Evolutionary conservation across 108 stramenopile genomes (phyloP), one percentile per base, ranked within the genome.

Genomic region (Skeletonema grethae): DNA sequence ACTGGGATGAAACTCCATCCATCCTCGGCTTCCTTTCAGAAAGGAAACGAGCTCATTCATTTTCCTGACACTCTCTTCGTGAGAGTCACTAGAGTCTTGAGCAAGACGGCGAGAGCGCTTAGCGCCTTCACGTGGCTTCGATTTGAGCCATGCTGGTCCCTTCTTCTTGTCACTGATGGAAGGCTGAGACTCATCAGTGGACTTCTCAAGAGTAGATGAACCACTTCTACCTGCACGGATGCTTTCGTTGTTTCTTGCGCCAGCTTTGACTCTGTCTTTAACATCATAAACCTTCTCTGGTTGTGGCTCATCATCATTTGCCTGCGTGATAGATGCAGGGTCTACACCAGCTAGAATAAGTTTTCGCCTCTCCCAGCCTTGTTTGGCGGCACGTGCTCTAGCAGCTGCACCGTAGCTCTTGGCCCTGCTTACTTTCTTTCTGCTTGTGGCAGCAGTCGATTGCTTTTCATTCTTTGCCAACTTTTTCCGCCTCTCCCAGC

Each of bases 1-100:
- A 1, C 72, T 73, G 12, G 79, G 79, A 36, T 74, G 79, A 55
- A 80, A 80, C 53, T 80, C 79, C 63, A 80, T 74, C 79, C 79
- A 80, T 1, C 69, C 69, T 24, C 73, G 72, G 32, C 48, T 35
- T 22, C 34, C 9, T 57, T 59, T 58, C 30, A 80, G 79, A 15
- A 50, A 67, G 30, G 65, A 46, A 53, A 65, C 73, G n/a, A 75
- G 22, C 56, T 63, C 39, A 28, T 38, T 64, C 39, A 70, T 74
- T 16, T 64, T 36, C 15, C 65, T 57, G n/a, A 41, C 56, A 46
- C 65, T 61, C 18, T 73, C 79, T 18, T 73, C 67, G 60, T 67
- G 35, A 2, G 65, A 39, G 36, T 67, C 77, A 13, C 55, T 24
- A 12, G 64, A 38, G 30, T 63, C 61, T 4, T 53, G 65, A 13